Conservation (phyloP, 371 early-diverging fungal genomes). For the Circinella umbellata region DNA sequence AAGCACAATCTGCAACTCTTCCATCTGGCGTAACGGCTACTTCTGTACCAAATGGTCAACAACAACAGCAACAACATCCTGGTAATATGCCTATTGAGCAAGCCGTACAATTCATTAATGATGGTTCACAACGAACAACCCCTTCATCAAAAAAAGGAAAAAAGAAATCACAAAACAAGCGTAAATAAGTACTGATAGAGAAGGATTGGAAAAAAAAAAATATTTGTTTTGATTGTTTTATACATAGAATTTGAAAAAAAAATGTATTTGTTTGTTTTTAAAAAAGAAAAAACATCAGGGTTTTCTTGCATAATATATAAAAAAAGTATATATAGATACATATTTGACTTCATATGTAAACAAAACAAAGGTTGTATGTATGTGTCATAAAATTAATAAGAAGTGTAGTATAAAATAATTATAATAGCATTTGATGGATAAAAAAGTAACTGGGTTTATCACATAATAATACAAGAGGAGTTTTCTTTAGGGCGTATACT, state of each 20-base stretch:
- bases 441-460: background rate
- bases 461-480: conserved; percentile 11
- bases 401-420: too few species aligned
- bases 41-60: conserved; percentile 13
- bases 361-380: background rate
- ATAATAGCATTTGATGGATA: too few species aligned
- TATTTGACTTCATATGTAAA: too few species aligned
- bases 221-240: too few species aligned
- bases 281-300: too few species aligned
- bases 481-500: background rate
- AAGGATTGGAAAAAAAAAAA: too few species aligned
- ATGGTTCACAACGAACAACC: conserved; percentile 22
- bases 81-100: conserved; percentile 68
- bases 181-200: background rate
- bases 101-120: conserved; percentile 64
- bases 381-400: too few species aligned
- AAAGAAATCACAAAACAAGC: conserved; percentile 27
- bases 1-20: conserved; percentile 17
- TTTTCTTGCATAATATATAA: too few species aligned
- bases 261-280: background rate
- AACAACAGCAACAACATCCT: conserved; percentile 4
- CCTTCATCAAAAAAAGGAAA: conserved; percentile 29
- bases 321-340: too few species aligned
- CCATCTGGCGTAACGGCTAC: conserved; percentile 15
- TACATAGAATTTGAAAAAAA: too few species aligned